Conservation (phyloP, 1,139 yeast species). For the Yamadazyma triangularis region DNA sequence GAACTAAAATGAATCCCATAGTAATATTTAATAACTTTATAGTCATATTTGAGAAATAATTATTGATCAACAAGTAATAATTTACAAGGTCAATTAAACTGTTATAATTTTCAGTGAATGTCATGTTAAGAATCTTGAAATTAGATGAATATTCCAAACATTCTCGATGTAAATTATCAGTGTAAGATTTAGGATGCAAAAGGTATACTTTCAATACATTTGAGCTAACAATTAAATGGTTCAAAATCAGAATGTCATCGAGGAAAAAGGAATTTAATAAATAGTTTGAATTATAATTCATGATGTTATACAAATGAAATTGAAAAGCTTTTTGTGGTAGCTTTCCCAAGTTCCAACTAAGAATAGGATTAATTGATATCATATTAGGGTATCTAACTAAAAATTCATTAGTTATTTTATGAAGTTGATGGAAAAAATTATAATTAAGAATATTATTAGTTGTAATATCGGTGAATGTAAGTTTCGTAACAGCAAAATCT, state of each 20-base stretch:
- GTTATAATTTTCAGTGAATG: neutral
- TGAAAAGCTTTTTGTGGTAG: constrained; percentile 3
- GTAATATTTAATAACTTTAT: neutral
- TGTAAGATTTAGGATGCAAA: constrained; percentile 12
- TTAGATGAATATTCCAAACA: neutral
- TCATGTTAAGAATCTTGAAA: neutral
- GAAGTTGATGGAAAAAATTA: neutral
- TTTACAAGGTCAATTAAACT: constrained; percentile 16
- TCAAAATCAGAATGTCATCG: constrained; percentile 39
- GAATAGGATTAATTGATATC: constrained; percentile 8
- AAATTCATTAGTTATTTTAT: neutral
- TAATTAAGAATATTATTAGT: neutral
- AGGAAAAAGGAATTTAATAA: constrained; percentile 25
- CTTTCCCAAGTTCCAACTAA: constrained; percentile 6
- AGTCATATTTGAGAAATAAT: constrained; percentile 1
- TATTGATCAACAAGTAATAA: constrained; percentile 18
- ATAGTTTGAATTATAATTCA: constrained; percentile 23
- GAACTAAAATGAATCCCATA: neutral
- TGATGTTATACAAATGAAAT: neutral
- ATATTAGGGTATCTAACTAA: constrained; percentile 1
- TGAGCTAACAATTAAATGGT: constrained; percentile 49
- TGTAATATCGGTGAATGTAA: neutral
- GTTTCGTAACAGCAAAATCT: neutral
- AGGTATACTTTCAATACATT: constrained; percentile 33
- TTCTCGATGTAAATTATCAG: neutral